Evolutionary conservation across 306 rosid species (phyloP).

Genomic region (Carpinus fangiana): DNA sequence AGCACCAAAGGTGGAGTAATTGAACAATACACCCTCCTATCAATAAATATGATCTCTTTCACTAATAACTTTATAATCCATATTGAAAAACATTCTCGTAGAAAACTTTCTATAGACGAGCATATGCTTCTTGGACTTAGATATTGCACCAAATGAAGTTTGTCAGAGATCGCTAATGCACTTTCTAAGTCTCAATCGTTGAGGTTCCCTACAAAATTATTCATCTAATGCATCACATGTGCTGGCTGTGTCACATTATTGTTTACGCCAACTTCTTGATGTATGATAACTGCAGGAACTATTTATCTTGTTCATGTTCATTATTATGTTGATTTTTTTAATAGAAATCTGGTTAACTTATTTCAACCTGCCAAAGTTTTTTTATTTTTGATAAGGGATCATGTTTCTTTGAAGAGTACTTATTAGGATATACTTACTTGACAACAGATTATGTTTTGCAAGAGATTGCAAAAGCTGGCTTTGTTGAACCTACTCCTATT

Average conservation of each 20-base stretch:
- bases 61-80: not conserved
- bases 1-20: not conserved
- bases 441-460: slow-evolving; percentile 77
- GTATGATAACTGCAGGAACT: not conserved
- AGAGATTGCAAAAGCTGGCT: slow-evolving; percentile 87
- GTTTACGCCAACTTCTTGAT: not conserved
- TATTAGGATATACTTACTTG: slow-evolving; percentile 16
- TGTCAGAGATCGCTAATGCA: not conserved
- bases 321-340: not conserved
- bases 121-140: not conserved
- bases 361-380: not conserved
- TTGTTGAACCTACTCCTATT: slow-evolving; percentile 93
- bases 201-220: not conserved
- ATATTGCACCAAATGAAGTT: not conserved
- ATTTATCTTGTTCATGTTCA: not conserved
- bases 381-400: slow-evolving; percentile 3
- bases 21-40: not conserved
- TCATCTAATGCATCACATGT: not conserved
- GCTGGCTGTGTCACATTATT: not conserved
- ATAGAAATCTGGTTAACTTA: slow-evolving; percentile 4
- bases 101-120: not conserved
- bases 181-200: not conserved
- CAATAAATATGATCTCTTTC: not conserved
- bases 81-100: not conserved
- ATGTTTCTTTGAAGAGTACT: slow-evolving; percentile 9